A percentile compares a stretch with the other conserved stretches of the same genome.
phyloP scores from a whole-genome alignment of 345 rosid species.

The Crucihimalaya himalaica region DNA sequence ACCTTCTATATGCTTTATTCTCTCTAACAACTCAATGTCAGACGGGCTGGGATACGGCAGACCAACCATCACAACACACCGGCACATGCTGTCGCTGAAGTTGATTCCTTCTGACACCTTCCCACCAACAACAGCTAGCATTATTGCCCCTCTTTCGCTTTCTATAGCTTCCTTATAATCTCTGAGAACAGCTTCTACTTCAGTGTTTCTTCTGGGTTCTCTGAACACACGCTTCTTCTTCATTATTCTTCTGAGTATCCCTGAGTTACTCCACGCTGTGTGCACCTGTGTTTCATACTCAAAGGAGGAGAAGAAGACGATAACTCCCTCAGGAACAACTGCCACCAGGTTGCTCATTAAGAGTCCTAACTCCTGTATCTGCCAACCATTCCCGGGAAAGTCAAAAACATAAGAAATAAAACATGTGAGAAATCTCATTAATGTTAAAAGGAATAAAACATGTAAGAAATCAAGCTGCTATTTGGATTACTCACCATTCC shows the following conservation, averaged over 20 bases:
- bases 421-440: neutral
- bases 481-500: slow-evolving; percentile 53
- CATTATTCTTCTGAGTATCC: slow-evolving; percentile 73
- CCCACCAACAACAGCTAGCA: slow-evolving; percentile 93
- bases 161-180: slow-evolving; percentile 78
- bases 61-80: slow-evolving; percentile 97
- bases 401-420: slow-evolving; percentile 1
- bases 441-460: neutral
- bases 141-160: slow-evolving; percentile 67
- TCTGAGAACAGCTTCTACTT: slow-evolving; percentile 72
- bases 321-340: slow-evolving; percentile 84
- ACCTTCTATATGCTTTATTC: slow-evolving; percentile 83
- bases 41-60: slow-evolving; percentile 90
- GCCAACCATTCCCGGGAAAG: slow-evolving; percentile 26
- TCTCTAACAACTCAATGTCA: slow-evolving; percentile 80
- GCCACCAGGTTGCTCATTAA: slow-evolving; percentile 79
- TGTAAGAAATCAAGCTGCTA: neutral
- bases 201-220: slow-evolving; percentile 77
- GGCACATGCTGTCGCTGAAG: slow-evolving; percentile 94
- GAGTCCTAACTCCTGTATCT: slow-evolving; percentile 87
- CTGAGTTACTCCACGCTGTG: slow-evolving; percentile 73
- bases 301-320: slow-evolving; percentile 93
- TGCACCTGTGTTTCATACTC: slow-evolving; percentile 81
- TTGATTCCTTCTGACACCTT: slow-evolving; percentile 99
- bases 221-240: slow-evolving; percentile 77